Base-by-base conservation (phyloP, 345 rosid species). In the Eucalyptus pauciflora region DNA sequence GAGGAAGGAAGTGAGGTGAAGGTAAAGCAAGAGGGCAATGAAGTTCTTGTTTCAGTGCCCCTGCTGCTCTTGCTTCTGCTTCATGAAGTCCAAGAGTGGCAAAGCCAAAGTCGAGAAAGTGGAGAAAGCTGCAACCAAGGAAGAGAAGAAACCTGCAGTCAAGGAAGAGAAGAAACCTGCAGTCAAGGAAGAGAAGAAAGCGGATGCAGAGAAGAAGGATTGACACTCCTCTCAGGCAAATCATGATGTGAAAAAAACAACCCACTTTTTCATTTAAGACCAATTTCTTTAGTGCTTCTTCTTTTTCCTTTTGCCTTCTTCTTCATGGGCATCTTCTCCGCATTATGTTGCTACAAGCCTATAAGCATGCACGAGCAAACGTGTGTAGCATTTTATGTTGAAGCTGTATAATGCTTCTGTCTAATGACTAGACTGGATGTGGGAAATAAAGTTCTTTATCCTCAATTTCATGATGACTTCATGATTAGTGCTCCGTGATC, bases 131-230 rank as follows among this genome's bases (percentile, higher is more conserved):
- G 83, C 48, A 15, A 86, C 91, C 89, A 91, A 92, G 88, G 92
- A 37, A 76, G 95, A 92, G 91, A 93, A 94, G 89, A 92, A 17
- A 37, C 27, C 48, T 76, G 83, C 48, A 15, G 87, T 89, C 89
- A 91, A 92, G 88, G 92, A 37, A 76, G 95, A 92, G 91, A 93
- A 94, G 89, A 92, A 17, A 37, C 27, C 48, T 76, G 83, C 13
- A 15, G 91, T 86, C 89, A 91, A 92, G 88, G 92, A 37, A 64
- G 95, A 91, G 92, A 93, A 94, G 89, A 92, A 92, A n/a, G 92
- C 15, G n/a, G 86, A 37, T 8, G 88, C 69, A 41, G 88, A 51
- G 89, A 90, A 90, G 91, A 87, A 90, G 52, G 89, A 22, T 48
- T 76, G 83, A 76, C 83, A 20, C 29, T 76, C 3, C 62, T 56